Percentiles rank a stretch among this genome's conserved stretches.
Conservation (phyloP, 2,329 filamentous ascomycete genomes). For the Botrytis porri region DNA sequence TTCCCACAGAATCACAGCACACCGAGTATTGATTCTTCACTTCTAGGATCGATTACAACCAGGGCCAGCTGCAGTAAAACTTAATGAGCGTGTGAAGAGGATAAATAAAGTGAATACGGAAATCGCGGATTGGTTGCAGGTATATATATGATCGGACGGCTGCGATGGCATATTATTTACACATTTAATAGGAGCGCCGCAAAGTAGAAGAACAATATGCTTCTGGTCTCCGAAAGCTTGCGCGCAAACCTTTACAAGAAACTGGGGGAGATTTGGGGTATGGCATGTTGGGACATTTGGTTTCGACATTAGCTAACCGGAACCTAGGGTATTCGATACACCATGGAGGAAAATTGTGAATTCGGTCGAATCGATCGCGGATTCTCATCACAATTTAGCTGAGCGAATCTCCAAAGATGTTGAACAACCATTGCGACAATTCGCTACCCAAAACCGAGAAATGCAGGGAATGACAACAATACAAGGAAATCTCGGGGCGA, state of each 20-base stretch:
- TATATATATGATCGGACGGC: constrained; percentile 42
- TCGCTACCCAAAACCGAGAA: constrained; percentile 67
- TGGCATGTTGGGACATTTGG: constrained; percentile 33
- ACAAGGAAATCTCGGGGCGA: constrained; percentile 71
- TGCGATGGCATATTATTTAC: constrained; percentile 28
- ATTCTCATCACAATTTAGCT: constrained; percentile 78
- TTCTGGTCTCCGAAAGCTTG: constrained; percentile 74
- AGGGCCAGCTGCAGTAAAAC: constrained; percentile 71
- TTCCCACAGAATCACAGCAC: constrained; percentile 24
- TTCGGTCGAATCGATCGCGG: constrained; percentile 75
- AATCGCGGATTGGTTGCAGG: constrained; percentile 96
- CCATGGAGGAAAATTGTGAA: constrained; percentile 87
- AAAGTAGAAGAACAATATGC: constrained; percentile 90
- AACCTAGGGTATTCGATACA: constrained; percentile 75
- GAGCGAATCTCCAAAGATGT: constrained; percentile 84
- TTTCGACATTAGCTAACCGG: not conserved
- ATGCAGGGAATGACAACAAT: constrained; percentile 78
- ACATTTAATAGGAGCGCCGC: constrained; percentile 71
- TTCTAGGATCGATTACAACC: constrained; percentile 77
- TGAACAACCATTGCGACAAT: constrained; percentile 77
- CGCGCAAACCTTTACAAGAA: constrained; percentile 70
- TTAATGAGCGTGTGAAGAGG: constrained; percentile 84
- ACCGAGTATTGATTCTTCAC: constrained; percentile 13
- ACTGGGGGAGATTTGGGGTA: constrained; percentile 83
- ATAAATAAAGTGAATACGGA: constrained; percentile 84